A percentile compares a stretch with the other conserved stretches of the same genome.
Conservation (phyloP, 306 rosid species). For the Gleditsia sinensis region DNA sequence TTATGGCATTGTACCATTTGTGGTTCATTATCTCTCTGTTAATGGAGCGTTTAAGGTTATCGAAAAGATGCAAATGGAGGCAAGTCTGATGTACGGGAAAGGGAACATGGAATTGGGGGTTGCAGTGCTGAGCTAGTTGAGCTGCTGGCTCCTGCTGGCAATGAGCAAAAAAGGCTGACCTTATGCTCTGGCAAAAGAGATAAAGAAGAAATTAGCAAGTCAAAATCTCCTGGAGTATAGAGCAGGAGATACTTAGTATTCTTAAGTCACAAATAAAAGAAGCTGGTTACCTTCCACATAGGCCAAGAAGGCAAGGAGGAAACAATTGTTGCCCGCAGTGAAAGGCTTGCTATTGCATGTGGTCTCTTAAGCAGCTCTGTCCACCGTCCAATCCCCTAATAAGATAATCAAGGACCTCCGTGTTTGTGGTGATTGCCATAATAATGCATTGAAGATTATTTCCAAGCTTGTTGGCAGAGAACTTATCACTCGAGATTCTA, state of each 20-base stretch:
- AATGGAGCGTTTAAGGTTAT: conserved; percentile 64
- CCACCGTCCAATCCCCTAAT: conserved; percentile 52
- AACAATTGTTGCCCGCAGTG: conserved; percentile 62
- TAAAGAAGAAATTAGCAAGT: conserved; percentile 47
- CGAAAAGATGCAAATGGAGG: conserved; percentile 54
- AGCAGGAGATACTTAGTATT: conserved; percentile 63
- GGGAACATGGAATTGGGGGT: conserved; percentile 61
- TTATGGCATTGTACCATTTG: conserved; percentile 50
- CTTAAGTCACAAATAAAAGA: conserved; percentile 60
- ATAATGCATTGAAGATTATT: conserved; percentile 27
- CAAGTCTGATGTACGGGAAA: conserved; percentile 52
- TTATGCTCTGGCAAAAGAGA: conserved; percentile 52
- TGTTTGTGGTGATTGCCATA: too few relatives aligned
- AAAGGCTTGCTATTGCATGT: conserved; percentile 62
- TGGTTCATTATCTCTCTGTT: conserved; percentile 49
- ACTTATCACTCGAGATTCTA: conserved; percentile 13
- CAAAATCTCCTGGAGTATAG: conserved; percentile 56
- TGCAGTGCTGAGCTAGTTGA: conserved; percentile 60
- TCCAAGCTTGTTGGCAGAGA: conserved; percentile 32
- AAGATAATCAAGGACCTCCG: conserved; percentile 66
- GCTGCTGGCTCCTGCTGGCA: conserved; percentile 47
- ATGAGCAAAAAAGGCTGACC: conserved; percentile 58
- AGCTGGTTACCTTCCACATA: conserved; percentile 62
- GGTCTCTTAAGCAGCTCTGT: conserved; percentile 52
- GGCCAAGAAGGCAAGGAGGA: conserved; percentile 66